A percentile compares a stretch with the other conserved stretches of the same genome.
Conservation (phyloP, 163 green algal species). For the Picocystis sp. region DNA sequence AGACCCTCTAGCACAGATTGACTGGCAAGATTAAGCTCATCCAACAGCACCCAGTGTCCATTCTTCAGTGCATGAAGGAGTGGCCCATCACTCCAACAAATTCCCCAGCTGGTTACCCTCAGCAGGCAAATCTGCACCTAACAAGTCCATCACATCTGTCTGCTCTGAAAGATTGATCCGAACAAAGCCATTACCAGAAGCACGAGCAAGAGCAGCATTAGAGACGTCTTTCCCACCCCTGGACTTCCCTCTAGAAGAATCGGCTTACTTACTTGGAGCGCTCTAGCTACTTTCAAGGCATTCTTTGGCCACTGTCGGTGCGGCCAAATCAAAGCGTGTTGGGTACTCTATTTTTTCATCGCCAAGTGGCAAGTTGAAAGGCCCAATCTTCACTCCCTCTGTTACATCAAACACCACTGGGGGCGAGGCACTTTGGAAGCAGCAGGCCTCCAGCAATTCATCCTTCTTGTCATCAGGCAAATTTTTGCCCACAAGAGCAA, state of each 20-base stretch:
- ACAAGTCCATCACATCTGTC: slow-evolving; percentile 98
- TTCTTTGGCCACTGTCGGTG: slow-evolving; percentile 75
- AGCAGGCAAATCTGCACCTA: slow-evolving; percentile 81
- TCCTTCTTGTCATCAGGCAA: no score
- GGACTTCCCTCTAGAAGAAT: slow-evolving; percentile 89
- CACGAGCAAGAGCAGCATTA: slow-evolving; percentile 60
- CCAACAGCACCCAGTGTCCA: slow-evolving; percentile 88
- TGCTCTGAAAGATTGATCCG: slow-evolving; percentile 46
- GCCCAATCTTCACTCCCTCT: no score
- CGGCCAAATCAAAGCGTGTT: slow-evolving; percentile 53
- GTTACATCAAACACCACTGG: no score
- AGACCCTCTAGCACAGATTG: slow-evolving; percentile 91
- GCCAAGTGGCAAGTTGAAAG: neutral
- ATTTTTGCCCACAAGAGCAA: no score
- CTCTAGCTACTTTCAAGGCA: slow-evolving; percentile 68
- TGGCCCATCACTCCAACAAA: slow-evolving; percentile 55
- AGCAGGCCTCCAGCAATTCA: no score
- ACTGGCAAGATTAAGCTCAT: slow-evolving; percentile 95
- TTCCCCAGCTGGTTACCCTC: slow-evolving; percentile 54
- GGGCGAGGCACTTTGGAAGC: no score
- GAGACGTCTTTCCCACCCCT: slow-evolving; percentile 89
- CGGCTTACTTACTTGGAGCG: slow-evolving; percentile 51
- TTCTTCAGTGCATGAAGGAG: slow-evolving; percentile 28
- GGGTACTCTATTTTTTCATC: neutral
- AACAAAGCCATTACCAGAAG: slow-evolving; percentile 19